Evolutionary conservation across 805 yeast genomes (phyloP), one percentile per base, ranked within the genome.

Genomic region (Kuraishia piskuri): DNA sequence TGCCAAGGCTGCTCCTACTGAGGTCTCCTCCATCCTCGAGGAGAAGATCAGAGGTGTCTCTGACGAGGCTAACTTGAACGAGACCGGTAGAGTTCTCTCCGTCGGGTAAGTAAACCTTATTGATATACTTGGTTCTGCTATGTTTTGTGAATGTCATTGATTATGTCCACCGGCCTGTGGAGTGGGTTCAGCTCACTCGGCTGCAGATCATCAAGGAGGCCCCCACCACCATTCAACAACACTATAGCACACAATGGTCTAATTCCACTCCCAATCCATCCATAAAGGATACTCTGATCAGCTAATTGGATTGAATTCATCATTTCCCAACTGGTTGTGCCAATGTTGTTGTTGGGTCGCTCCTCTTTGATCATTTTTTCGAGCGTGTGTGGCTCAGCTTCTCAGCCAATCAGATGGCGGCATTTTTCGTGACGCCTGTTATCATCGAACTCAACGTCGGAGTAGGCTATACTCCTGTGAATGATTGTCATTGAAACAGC

Each of bases 31-130:
- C 57, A 94, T 94, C 79, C 85, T 94, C 72, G 99, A 94, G 82
- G 96, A 94, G 78, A 90, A 96, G 80, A 94, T 94, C 82, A 91
- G 97, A 82, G 99, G 99, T 79, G 95, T 92, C 68, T 84, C 96
- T 61, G 94, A 90, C 70, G 98, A 92, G 78, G 89, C 97, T 68
- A 84, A 89, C 86, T 86, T 94, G 71, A 90, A 94, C 77, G 99
- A 94, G 81, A 95, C 99, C 73, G 99, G 99, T 77, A 90, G 96
- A 80, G 99, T 94, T 71, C 83, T 94, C 73, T 87, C 97, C 64
- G 97, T 94, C 72, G 99, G 90, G 90, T 84, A 79, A 66, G 90
- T 83, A 62, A 56, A 49, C 37, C 44, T 45, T 21, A n/a, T 26
- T 51, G 40, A 6, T 31, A 31, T n/a, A n/a, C n/a, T n/a, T n/a